Evolutionary conservation across 2,329 filamentous ascomycete species (phyloP).

Genomic region (Aspergillus chevalieri): DNA sequence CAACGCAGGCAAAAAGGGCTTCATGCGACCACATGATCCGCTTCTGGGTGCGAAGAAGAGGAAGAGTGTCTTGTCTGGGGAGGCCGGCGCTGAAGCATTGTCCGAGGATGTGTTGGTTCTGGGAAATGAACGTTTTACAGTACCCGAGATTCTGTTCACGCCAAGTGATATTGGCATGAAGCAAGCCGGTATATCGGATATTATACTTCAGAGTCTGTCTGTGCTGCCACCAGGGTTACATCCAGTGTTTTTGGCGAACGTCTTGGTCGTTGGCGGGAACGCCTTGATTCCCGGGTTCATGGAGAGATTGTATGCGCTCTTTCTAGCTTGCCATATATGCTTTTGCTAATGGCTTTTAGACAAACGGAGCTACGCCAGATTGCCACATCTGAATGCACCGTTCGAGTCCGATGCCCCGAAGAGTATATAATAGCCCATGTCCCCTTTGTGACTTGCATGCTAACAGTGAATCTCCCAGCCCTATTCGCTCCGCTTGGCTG

Average conservation of each 20-base stretch:
- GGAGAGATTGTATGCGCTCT: conserved; percentile 56
- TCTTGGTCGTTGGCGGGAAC: conserved; percentile 84
- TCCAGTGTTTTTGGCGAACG: conserved; percentile 76
- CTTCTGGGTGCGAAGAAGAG: conserved; percentile 50
- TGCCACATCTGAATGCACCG: conserved; percentile 69
- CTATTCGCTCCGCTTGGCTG: conserved; percentile 75
- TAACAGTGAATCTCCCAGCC: conserved; percentile 33
- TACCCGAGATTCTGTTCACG: conserved; percentile 84
- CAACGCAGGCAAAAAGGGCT: conserved; percentile 57
- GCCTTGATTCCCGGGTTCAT: conserved; percentile 73
- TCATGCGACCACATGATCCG: conserved; percentile 72
- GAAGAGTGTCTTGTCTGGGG: conserved; percentile 43
- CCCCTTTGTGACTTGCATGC: conserved; percentile 5
- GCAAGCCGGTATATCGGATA: conserved; percentile 73
- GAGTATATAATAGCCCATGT: conserved; percentile 45
- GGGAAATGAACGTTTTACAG: conserved; percentile 83
- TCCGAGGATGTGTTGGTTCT: conserved; percentile 78
- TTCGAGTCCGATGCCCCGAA: conserved; percentile 63
- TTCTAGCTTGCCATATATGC: background rate
- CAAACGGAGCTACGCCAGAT: conserved; percentile 65
- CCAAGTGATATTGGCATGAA: conserved; percentile 79
- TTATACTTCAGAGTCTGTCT: conserved; percentile 72
- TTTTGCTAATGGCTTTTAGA: conserved; percentile 24
- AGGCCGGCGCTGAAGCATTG: conserved; percentile 38
- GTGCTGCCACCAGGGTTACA: conserved; percentile 74